Conservation (phyloP, 2,329 filamentous ascomycete species). For the Pseudocercospora fijiensis region DNA sequence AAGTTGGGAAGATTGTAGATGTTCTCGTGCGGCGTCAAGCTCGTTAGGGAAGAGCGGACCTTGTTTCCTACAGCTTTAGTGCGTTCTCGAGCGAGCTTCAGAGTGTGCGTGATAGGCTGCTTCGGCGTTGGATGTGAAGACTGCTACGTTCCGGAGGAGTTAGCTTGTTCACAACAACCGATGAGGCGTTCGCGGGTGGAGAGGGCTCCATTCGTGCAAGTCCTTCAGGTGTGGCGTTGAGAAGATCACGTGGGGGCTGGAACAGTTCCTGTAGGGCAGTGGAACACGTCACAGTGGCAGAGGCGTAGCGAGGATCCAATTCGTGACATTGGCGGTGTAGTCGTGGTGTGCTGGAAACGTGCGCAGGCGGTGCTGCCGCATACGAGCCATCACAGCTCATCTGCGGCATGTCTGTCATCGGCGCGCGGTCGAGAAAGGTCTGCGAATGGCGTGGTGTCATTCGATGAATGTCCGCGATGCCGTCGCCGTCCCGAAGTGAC, state of each 20-base stretch:
- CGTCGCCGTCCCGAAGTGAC: conserved; percentile 9
- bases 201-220: not conserved
- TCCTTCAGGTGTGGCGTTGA: not conserved
- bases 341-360: not conserved
- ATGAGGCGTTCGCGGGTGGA: not conserved
- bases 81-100: conserved; percentile 32
- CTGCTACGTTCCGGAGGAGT: not conserved
- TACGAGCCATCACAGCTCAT: conserved; percentile 2
- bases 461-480: not conserved
- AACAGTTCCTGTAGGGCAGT: conserved; percentile 5
- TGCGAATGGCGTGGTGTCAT: not conserved
- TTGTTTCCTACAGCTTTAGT: conserved; percentile 34
- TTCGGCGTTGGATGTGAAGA: conserved; percentile 17
- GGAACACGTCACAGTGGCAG: not conserved
- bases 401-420: not conserved
- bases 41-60: conserved; percentile 35
- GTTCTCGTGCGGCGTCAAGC: conserved; percentile 66
- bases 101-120: conserved; percentile 26
- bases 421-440: conserved; percentile 1
- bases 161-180: conserved; percentile 1
- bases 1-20: conserved; percentile 97
- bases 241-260: not conserved
- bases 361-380: conserved; percentile 7
- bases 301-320: not conserved
- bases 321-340: not conserved